Percentiles rank a stretch among this genome's conserved stretches.
Conservation (phyloP, 169 alveolate species). For the Plasmodium relictum region DNA sequence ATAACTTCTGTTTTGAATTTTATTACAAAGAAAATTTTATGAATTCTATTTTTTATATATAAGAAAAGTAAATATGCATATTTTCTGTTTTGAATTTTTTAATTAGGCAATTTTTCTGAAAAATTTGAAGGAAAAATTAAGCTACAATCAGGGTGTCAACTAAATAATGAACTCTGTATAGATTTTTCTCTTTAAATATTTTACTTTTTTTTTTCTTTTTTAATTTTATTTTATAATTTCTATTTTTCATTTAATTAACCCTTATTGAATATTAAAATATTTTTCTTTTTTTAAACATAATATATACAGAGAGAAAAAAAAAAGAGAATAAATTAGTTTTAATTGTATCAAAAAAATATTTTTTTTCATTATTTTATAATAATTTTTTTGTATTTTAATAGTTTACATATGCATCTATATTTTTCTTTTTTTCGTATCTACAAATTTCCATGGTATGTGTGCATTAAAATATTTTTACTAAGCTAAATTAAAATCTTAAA, state of each 20-base stretch:
- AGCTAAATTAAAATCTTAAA: background rate
- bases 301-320: too few species aligned
- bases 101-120: conserved; percentile 69
- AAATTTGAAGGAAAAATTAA: conserved; percentile 57
- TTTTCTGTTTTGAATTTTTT: background rate
- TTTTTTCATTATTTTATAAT: too few species aligned
- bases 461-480: conserved; percentile 1
- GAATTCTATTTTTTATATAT: background rate
- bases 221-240: background rate
- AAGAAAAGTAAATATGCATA: background rate
- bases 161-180: conserved; percentile 67
- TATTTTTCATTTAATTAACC: background rate
- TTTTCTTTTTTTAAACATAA: too few species aligned
- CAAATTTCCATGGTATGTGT: background rate
- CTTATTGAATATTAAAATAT: too few species aligned
- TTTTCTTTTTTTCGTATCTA: background rate
- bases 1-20: background rate
- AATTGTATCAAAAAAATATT: too few species aligned
- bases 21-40: background rate
- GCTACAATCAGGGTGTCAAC: conserved; percentile 68
- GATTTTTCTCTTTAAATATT: conserved; percentile 27
- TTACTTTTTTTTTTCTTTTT: background rate
- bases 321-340: too few species aligned
- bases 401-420: background rate
- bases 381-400: background rate